Evolutionary conservation across 2,329 filamentous ascomycete species (phyloP).

Genomic region (Magnaporthiopsis incrustans): DNA sequence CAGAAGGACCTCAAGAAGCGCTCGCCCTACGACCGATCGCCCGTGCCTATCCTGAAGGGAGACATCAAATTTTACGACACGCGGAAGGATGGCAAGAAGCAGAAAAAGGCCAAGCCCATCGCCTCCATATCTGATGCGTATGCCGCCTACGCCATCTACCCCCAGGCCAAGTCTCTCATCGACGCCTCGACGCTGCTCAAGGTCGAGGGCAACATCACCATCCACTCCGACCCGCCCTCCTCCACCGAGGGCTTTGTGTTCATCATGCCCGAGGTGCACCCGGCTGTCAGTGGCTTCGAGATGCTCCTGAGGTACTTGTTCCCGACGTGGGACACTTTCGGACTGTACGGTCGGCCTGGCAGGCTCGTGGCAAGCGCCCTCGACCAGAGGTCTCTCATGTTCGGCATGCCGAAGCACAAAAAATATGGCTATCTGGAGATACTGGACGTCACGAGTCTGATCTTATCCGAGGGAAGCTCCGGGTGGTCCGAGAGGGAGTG

Average conservation of each 20-base stretch:
- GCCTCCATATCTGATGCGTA: constrained; percentile 87
- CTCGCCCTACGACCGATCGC: constrained; percentile 71
- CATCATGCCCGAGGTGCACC: constrained; percentile 89
- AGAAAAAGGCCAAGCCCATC: constrained; percentile 84
- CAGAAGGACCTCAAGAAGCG: constrained; percentile 78
- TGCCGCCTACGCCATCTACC: constrained; percentile 91
- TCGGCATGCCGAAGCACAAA: constrained; percentile 85
- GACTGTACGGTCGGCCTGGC: constrained; percentile 80
- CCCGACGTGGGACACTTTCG: constrained; percentile 88
- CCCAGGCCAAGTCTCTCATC: constrained; percentile 86
- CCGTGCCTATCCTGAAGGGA: constrained; percentile 63
- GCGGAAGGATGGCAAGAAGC: constrained; percentile 66
- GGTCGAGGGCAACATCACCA: constrained; percentile 82
- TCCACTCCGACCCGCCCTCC: constrained; percentile 71
- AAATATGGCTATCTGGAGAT: constrained; percentile 88
- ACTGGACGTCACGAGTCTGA: constrained; percentile 72
- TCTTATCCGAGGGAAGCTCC: constrained; percentile 68
- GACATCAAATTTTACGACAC: constrained; percentile 93
- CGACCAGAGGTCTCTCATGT: constrained; percentile 89
- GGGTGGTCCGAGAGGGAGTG: constrained; percentile 82
- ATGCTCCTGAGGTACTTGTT: constrained; percentile 91
- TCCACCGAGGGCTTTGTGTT: constrained; percentile 92
- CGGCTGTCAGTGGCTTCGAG: constrained; percentile 90
- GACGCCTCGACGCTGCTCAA: constrained; percentile 93
- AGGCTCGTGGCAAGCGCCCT: constrained; percentile 80